These are phyloP conservation scores for Metschnikowia arizonensis DNA, from an alignment of 805 yeast species.

Conservation along the genomic window DNA sequence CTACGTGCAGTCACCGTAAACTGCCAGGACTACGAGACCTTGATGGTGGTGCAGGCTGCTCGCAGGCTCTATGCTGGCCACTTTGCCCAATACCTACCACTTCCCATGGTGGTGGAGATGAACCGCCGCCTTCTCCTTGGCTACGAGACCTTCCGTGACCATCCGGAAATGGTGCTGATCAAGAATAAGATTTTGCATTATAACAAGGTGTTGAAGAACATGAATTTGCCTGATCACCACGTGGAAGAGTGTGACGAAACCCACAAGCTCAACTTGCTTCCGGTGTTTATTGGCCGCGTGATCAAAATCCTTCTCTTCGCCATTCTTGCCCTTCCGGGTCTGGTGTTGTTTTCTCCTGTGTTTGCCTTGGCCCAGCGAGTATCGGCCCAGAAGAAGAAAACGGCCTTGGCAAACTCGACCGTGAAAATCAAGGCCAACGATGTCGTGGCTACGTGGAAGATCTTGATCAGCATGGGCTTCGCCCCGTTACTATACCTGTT, in stretches of 20 bases:
- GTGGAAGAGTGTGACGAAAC: constrained; percentile 54
- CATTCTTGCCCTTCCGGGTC: constrained; percentile 80
- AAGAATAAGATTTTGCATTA: constrained; percentile 64
- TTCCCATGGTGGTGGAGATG: constrained; percentile 84
- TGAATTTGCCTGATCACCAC: constrained; percentile 53
- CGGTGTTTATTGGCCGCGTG: constrained; percentile 55
- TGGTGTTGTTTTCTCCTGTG: constrained; percentile 80
- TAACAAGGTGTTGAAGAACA: constrained; percentile 52
- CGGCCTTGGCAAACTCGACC: constrained; percentile 79
- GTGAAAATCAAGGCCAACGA: constrained; percentile 92
- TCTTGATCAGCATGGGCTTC: constrained; percentile 78
- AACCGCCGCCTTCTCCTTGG: constrained; percentile 84
- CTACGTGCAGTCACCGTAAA: constrained; percentile 82
- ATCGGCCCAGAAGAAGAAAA: constrained; percentile 65
- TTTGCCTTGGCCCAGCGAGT: constrained; percentile 73
- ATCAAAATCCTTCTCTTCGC: constrained; percentile 53
- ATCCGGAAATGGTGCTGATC: constrained; percentile 60
- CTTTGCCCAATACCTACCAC: constrained; percentile 64
- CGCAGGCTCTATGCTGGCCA: constrained; percentile 82
- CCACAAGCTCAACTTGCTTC: constrained; percentile 46
- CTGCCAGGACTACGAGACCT: constrained; percentile 83
- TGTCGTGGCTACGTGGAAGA: constrained; percentile 97
- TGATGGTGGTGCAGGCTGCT: constrained; percentile 87
- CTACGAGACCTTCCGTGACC: constrained; percentile 66
- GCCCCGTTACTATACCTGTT: constrained; percentile 83